Base-by-base conservation (phyloP, 202 grass and related monocot genomes). In the Zoysia matrella region DNA sequence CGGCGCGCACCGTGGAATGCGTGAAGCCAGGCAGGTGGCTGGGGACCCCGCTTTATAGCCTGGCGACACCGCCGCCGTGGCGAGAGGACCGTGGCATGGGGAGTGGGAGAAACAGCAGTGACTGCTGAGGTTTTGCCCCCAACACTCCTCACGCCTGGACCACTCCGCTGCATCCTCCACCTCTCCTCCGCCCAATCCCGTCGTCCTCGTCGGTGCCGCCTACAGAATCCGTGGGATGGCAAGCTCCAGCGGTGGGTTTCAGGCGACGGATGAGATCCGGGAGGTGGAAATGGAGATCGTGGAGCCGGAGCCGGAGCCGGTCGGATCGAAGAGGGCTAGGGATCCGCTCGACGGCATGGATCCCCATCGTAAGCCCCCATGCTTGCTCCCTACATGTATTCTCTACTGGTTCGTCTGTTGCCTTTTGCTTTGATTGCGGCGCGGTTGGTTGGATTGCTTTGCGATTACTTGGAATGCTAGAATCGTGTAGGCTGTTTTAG, bases 21-120 rank as follows among this genome's bases (percentile, higher is more conserved):
- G 2, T 10, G 11, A 22, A 15, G 53, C 2, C 72, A 60, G 53
- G 72, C n/a, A 0, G 36, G 15, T 30, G 8, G 2, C 54, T 1
- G 3, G 8, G 30, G 22, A 0, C n/a, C 3, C 50, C n/a, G 11
- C 16, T 71, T 16, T 71, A 71, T 80, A 60, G 2, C 4, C 41
- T 44, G 40, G 47, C 8, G 36, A 10, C 65, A 7, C 30, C 8
- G 65, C 54, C 45, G 58, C 10, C 52, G 80, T 61, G 67, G 52
- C 58, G 66, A 71, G 56, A 8, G 11, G 30, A 47, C 52, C 42
- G 72, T 70, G 73, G 47, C 58, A 63, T 9, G 63, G 6, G 63
- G 60, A 9, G 56, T 74, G 12, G 13, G 44, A 73, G 74, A 73
- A 67, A 73, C 80, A 46, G 86, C 56, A 88, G 72, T 49, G 53